Conservation (phyloP, 73 alveolate species). For the Paramecium caudatum region DNA sequence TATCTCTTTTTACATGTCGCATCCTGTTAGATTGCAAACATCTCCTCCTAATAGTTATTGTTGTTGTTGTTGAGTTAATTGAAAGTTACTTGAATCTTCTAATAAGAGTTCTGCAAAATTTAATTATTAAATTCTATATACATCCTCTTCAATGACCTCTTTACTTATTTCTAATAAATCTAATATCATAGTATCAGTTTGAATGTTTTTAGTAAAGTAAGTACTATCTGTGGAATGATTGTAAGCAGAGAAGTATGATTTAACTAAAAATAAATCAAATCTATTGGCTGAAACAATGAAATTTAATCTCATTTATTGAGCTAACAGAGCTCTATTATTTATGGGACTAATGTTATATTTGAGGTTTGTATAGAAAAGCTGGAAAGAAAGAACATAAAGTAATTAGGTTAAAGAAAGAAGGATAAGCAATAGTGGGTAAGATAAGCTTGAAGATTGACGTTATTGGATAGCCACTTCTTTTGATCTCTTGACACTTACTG, state of each 20-base stretch:
- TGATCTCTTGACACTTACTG: neutral
- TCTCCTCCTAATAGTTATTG: neutral
- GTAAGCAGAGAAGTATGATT: neutral
- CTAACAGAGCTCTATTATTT: neutral
- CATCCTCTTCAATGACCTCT: neutral
- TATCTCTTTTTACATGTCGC: neutral
- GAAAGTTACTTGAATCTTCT: neutral
- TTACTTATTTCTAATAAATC: neutral
- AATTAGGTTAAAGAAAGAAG: neutral
- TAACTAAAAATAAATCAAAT: conserved; percentile 3
- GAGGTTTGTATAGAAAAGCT: neutral
- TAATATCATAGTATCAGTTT: neutral
- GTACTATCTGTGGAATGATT: neutral
- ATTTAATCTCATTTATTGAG: neutral
- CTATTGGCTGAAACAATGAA: neutral
- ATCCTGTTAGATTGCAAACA: neutral
- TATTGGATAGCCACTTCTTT: neutral
- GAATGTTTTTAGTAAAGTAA: neutral
- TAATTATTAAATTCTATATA: neutral
- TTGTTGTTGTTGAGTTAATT: neutral
- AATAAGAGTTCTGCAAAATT: neutral
- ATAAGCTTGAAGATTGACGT: neutral
- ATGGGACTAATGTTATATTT: neutral
- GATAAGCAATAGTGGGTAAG: neutral
- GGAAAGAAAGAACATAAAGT: neutral